Evolutionary conservation across 225 moss, liverwort and hornwort species (phyloP), one percentile per base, ranked within the genome.

Genomic region (Pseudisothecium myosuroides): DNA sequence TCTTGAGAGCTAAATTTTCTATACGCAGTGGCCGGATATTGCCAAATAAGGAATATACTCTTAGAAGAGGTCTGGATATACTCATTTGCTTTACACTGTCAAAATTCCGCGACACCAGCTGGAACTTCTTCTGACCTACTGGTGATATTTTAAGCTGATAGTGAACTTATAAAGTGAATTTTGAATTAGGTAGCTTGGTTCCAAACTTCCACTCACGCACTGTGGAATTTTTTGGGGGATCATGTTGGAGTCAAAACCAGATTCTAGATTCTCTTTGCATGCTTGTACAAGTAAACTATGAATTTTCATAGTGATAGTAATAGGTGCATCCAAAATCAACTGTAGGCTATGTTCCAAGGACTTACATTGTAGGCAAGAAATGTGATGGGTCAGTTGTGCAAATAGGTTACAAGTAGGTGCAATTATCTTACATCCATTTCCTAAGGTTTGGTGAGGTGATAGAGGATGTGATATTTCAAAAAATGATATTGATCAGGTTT

Each of bases 321-420:
- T 9, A 54, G 9, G 13, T 23, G 54, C 14, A 36, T 1, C 14
- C 9, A n/a, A n/a, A 79, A 56, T 56, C 7, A n/a, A 27, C 1
- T 4, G 9, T 47, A 74, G 47, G 11, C 31, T 79, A 7, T 17
- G 3, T n/a, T n/a, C 12, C 5, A 56, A 79, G 5, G 17, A 27
- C 20, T 49, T 76, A 34, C 7, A 27, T n/a, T 27, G 3, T n/a
- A 56, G 12, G 55, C 37, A 78, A 55, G 17, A 78, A 10, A 16
- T 1, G 5, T 0, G 0, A 37, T 37, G 9, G n/a, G 2, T 26
- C 0, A 2, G 2, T 56, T 27, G 27, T n/a, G 4, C n/a, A 79
- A 34, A 54, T n/a, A 3, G 11, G 2, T n/a, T 34, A 50, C 2
- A 50, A 41, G 6, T 18, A 11, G 4, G 11, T 6, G 10, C 10